Evolutionary conservation across 805 yeast species (phyloP), one percentile per base, ranked within the genome.

Genomic region (Helenozyma rhizophorensis): DNA sequence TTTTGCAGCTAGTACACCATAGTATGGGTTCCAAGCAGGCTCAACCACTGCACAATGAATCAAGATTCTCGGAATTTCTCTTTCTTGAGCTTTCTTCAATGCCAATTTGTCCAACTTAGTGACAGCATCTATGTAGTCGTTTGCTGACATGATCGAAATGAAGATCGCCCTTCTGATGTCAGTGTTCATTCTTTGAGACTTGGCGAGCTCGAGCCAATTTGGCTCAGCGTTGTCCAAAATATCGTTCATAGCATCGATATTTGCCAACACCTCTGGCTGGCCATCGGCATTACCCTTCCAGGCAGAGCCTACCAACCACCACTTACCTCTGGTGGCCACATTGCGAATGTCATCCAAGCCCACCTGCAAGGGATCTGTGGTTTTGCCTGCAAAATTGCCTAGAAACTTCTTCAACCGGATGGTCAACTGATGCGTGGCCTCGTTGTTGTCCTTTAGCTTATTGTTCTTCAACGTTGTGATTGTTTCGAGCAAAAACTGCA

Each of bases 301-400:
- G 0, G 98, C 96, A 1, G 97, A 85, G 30, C 99, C 99, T 19
- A 93, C 90, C 21, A 93, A 68, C 99, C 99, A 93, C 99, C 99
- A 93, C 59, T 90, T 93, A 36, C 99, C 99, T 43, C 78, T 77
- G 1, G 81, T 75, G 10, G 81, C 84, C 15, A 86, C 71, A 40
- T 75, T 77, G 30, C 74, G 77, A 36, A 93, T 87, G 61, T 93
- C 99, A 28, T 77, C 80, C 14, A 90, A 63, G 3, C 85, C 65
- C 0, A 93, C 97, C 45, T 84, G 87, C 16, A 93, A 68, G 2
- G 98, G 84, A 34, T 93, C 97, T 23, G 65, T 61, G 17, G 59
- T 53, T 27, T 71, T 71, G 23, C 62, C 61, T 15, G 62, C 62
- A 25, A 80, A 60, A 1, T 70, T 54, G 2, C 83, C 83, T 26